Conservation (phyloP, 768 basidiomycete species). For the Chlorophyllum brunneum region DNA sequence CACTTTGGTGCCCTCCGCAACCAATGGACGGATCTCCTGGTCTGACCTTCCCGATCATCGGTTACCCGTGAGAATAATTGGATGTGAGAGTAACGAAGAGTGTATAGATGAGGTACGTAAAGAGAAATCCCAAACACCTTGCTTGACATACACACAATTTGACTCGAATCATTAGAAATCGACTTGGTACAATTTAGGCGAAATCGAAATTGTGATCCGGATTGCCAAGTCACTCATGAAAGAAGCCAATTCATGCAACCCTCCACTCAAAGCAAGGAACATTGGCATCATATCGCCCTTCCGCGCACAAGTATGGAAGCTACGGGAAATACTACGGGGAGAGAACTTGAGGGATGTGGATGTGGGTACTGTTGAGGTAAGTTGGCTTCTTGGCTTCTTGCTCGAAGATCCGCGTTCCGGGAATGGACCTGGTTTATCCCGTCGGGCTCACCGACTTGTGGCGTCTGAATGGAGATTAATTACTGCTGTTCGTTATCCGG, state of each 20-base stretch:
- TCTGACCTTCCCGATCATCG: conserved; percentile 32
- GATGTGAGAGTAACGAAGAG: conserved; percentile 35
- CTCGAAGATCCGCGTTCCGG: neutral
- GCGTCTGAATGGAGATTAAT: neutral
- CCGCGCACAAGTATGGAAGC: conserved; percentile 50
- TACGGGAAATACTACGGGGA: conserved; percentile 41
- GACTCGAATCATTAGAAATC: conserved; percentile 27
- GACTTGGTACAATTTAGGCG: conserved; percentile 47
- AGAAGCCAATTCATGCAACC: conserved; percentile 31
- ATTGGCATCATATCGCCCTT: conserved; percentile 52
- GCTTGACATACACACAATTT: neutral
- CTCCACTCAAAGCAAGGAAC: conserved; percentile 35
- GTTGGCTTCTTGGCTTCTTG: conserved; percentile 3
- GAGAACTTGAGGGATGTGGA: conserved; percentile 39
- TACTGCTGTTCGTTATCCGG: neutral
- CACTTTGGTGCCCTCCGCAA: conserved; percentile 40
- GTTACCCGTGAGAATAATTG: conserved; percentile 43
- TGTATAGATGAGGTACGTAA: conserved; percentile 41
- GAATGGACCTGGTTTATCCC: too few relatives aligned
- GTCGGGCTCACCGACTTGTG: neutral
- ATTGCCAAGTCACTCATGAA: conserved; percentile 35
- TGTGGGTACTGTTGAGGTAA: conserved; percentile 50
- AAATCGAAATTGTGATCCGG: conserved; percentile 37
- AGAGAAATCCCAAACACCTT: neutral
- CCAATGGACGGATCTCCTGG: conserved; percentile 40